Base-by-base conservation (phyloP, 129 eudicot genomes). In the Arctium minus region DNA sequence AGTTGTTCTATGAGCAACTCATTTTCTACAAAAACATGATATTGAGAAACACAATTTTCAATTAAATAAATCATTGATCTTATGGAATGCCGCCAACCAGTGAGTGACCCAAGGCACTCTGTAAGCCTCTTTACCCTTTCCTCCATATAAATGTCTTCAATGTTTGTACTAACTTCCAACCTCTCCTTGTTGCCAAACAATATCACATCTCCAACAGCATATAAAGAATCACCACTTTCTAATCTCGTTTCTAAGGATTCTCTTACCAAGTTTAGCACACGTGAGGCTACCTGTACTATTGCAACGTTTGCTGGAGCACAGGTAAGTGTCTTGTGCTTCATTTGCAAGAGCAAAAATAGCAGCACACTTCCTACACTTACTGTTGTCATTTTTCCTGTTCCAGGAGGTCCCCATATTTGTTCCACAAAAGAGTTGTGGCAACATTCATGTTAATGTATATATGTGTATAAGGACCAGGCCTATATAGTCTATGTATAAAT, bases 341-440 rank as follows among this genome's bases (percentile, higher is more conserved):
- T 85, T 69, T 75, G 84, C 53, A 88, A 60, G 22, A 93, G 89
- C 29, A 60, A 42, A 60, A 79, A 82, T 0, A 91, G 74, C 91
- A 91, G 6, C 27, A 87, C 80, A 71, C 93, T 85, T n/a, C 88
- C 69, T 0, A 87, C 80, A 71, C 93, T 85, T n/a, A 89, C 69
- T 0, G 91, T 93, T 48, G 83, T 79, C 3, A 94, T 92, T 36
- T 92, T 92, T 8, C 97, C 94, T 3, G 97, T 92, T 53, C 97
- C 97, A 0, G 94, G 97, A 9, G 97, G 97, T 0, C 97, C 97
- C 94, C 97, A 87, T 31, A 90, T 87, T 74, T 89, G 94, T 73
- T 89, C 89, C 71, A 92, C 92, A 2, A 84, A 85, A 15, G 97
- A 79, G 62, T 18, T 85, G 75, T 92, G 94, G 30, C 76, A 33